These are phyloP conservation scores for Clitopilus passeckerianus DNA, from an alignment of 768 basidiomycete species.

Conservation along the genomic window DNA sequence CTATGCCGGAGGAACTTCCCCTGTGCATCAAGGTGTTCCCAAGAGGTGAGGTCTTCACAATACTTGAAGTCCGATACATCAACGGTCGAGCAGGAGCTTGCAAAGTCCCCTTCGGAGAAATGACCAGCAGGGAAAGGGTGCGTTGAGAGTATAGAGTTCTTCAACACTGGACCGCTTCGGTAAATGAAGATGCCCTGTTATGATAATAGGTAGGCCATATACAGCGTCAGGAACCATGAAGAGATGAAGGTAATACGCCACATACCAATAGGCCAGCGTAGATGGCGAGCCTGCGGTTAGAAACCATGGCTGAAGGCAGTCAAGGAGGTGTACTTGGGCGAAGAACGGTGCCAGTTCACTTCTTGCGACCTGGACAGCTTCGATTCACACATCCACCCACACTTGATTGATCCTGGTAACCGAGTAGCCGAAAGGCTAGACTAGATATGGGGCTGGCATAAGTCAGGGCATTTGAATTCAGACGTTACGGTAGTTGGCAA, in stretches of 20 bases:
- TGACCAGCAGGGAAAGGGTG: constrained; percentile 46
- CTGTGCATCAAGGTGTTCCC: constrained; percentile 46
- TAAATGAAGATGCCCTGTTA: constrained; percentile 38
- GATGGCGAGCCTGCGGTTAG: constrained; percentile 13
- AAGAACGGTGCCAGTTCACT: not conserved
- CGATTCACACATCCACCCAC: too few relatives aligned
- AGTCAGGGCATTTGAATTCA: too few relatives aligned
- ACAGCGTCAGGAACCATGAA: not conserved
- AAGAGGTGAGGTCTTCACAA: constrained; percentile 66
- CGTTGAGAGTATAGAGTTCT: constrained; percentile 34
- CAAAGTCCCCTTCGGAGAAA: constrained; percentile 44
- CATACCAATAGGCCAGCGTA: constrained; percentile 12
- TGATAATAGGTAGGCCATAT: not conserved
- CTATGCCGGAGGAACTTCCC: constrained; percentile 37
- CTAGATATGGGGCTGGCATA: not conserved
- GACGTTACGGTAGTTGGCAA: too few relatives aligned
- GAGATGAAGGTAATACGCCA: not conserved
- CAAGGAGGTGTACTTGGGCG: not conserved
- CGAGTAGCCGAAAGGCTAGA: not conserved
- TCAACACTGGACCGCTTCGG: constrained; percentile 35
- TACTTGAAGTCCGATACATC: constrained; percentile 33
- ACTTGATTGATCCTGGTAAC: too few relatives aligned
- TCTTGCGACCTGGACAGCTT: too few relatives aligned
- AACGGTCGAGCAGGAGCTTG: constrained; percentile 38
- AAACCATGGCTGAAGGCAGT: constrained; percentile 7